phyloP scores from a whole-genome alignment of 495 filamentous ascomycete genomes.

The Aspergillus panamensis region DNA sequence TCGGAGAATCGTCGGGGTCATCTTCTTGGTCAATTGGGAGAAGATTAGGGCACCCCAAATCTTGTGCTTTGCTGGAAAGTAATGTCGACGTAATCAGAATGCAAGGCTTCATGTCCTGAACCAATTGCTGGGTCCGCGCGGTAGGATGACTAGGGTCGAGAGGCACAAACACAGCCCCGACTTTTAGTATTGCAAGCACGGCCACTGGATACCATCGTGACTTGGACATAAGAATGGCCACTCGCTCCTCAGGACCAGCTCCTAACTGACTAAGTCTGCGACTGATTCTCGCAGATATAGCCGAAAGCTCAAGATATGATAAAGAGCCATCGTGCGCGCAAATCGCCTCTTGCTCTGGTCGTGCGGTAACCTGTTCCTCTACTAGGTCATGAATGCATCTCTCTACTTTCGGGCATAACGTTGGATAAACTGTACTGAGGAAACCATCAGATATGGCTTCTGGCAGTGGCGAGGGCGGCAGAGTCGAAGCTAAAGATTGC shows the following conservation, averaged over 20 bases:
- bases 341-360: conserved; percentile 1
- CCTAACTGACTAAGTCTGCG: conserved; percentile 43
- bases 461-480: conserved; percentile 1
- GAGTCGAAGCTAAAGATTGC: neutral
- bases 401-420: conserved; percentile 2
- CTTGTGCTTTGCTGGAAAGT: neutral
- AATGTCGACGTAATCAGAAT: neutral
- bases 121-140: neutral
- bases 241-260: conserved; percentile 47
- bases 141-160: conserved; percentile 10
- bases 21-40: conserved; percentile 1
- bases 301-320: neutral
- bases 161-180: conserved; percentile 8
- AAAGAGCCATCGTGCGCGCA: conserved; percentile 6
- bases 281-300: conserved; percentile 28
- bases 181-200: conserved; percentile 8
- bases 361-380: neutral
- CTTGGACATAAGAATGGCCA: conserved; percentile 7
- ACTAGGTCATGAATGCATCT: conserved; percentile 13
- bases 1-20: neutral
- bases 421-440: neutral
- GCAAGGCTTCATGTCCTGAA: conserved; percentile 5
- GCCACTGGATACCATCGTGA: conserved; percentile 1
- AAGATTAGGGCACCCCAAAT: neutral
- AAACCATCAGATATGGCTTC: neutral